Conservation (phyloP, 345 rosid species). For the Nasturtium officinale region DNA sequence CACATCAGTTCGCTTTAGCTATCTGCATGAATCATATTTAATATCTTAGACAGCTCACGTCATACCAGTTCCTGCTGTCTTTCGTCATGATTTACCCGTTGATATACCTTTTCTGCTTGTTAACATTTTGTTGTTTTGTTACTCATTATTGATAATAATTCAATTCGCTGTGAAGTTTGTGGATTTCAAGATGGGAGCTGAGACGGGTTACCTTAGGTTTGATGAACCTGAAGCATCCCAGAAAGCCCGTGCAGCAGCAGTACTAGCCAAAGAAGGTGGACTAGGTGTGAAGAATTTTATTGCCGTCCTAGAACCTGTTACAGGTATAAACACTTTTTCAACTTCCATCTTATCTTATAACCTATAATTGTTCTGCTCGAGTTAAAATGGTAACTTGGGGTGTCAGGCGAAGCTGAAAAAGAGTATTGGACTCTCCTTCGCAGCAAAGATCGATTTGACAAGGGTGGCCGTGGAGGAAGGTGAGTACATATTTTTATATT, state of each 20-base stretch:
- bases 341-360: neutral
- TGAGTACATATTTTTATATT: constrained; percentile 39
- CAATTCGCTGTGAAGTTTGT: constrained; percentile 52
- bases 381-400: neutral
- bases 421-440: constrained; percentile 80
- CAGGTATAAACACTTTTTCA: constrained; percentile 56
- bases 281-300: constrained; percentile 72
- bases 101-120: neutral
- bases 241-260: constrained; percentile 96
- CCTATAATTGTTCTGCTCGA: neutral
- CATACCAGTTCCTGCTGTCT: neutral
- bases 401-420: constrained; percentile 77
- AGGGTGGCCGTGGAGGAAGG: constrained; percentile 76
- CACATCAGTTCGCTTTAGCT: constrained; percentile 5
- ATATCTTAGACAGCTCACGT: constrained; percentile 1
- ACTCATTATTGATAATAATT: constrained; percentile 1
- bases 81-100: neutral
- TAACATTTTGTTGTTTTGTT: neutral
- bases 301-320: constrained; percentile 79
- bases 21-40: neutral
- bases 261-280: constrained; percentile 81
- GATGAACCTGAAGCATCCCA: constrained; percentile 88
- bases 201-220: constrained; percentile 76
- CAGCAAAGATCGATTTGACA: constrained; percentile 62
- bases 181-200: constrained; percentile 87